phyloP scores from a whole-genome alignment of 331 rosid species.

The Erythrophleum ivorense region DNA sequence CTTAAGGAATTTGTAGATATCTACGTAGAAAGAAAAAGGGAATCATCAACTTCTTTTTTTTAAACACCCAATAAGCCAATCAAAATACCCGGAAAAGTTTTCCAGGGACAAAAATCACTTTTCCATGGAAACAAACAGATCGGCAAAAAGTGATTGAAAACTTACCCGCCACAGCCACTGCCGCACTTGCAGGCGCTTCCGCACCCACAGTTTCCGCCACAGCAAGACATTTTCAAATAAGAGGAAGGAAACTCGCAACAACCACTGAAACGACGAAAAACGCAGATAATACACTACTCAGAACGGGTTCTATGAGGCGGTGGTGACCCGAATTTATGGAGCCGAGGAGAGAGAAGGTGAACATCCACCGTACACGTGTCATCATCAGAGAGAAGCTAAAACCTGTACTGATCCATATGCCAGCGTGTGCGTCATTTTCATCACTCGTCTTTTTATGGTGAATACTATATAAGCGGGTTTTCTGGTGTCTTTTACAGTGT shows the following conservation, averaged over 20 bases:
- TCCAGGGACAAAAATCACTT: neutral
- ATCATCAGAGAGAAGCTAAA: conserved; percentile 11
- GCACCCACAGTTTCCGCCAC: conserved; percentile 70
- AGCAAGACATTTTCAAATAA: conserved; percentile 65
- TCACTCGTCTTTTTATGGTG: conserved; percentile 5
- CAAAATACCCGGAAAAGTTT: neutral
- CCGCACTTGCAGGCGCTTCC: conserved; percentile 73
- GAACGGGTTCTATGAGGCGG: neutral
- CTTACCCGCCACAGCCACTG: conserved; percentile 63
- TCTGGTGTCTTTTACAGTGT: conserved; percentile 6
- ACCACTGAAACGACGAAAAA: neutral
- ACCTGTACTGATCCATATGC: neutral
- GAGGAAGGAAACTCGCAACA: neutral
- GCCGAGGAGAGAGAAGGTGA: neutral
- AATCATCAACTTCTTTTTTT: neutral
- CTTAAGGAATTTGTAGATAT: too few relatives aligned
- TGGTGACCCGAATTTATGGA: conserved; percentile 36
- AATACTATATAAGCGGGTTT: neutral
- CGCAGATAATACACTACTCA: neutral
- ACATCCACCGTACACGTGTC: conserved; percentile 65
- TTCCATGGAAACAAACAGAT: neutral
- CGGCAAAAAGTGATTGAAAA: neutral
- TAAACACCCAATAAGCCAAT: neutral
- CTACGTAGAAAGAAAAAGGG: neutral
- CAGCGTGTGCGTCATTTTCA: conserved; percentile 54